Evolutionary conservation across 2,329 filamentous ascomycete genomes (phyloP), one percentile per base, ranked within the genome.

Genomic region (Nemania bipapillata): DNA sequence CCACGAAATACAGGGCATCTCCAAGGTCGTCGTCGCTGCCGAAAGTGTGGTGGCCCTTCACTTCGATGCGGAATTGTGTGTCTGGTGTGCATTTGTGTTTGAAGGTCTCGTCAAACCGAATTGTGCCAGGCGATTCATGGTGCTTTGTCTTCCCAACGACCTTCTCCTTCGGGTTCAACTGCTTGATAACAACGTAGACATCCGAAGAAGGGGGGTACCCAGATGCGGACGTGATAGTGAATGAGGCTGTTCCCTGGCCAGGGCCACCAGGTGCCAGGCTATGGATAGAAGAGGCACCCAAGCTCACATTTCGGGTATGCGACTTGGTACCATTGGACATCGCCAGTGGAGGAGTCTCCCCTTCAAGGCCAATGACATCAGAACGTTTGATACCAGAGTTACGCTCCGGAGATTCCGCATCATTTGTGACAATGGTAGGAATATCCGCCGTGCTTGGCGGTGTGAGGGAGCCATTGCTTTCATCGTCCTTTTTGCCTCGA

Each of bases 121-220:
- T 87, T 3, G 85, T 82, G 1, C 91, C 92, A 2, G 87, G 82
- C 0, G 90, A 86, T 80, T 97, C 97, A 82, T 92, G 88, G 72
- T 96, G 91, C 79, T 97, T 97, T 24, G 94, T 97, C 84, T 98
- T 97, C 82, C 94, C 90, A 53, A 99, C 84, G 53, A 91, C 88
- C 82, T 96, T 97, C 57, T 84, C 87, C 80, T 91, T 94, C 54
- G 89, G 81, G 3, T 85, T 83, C 37, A 92, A 78, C 73, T 92
- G 89, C 64, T 89, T 90, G 73, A 97, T 83, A 66, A 87, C 82
- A 55, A 97, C 88, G 76, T 93, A 94, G n/a, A 97, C 82, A 77
- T 96, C 93, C 5, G 92, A 86, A 5, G 88, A 88, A 1, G 90
- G 82, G 17, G 93, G 91, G 80, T 90, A 99, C 35, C 92, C 93